A percentile compares a stretch with the other conserved stretches of the same genome.
Evolutionary conservation across 2,329 filamentous ascomycete genomes (phyloP).

Genomic region (Pseudovirgaria hyperparasitica): DNA sequence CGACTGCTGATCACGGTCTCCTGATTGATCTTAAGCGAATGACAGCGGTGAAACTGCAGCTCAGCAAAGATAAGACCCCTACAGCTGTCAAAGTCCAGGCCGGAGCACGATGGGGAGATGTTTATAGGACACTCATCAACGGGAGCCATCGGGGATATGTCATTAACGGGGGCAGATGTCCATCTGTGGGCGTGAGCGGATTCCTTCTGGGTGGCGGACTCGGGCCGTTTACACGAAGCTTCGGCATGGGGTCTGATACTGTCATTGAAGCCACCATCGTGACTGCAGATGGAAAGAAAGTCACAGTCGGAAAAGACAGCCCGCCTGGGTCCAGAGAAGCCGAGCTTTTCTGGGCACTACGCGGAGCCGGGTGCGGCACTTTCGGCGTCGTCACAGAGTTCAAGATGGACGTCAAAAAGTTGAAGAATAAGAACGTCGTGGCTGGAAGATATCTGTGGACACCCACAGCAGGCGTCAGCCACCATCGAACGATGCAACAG

Average conservation of each 20-base stretch:
- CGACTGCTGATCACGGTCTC: slow-evolving; percentile 15
- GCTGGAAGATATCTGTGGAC: slow-evolving; percentile 15
- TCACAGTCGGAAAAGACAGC: slow-evolving; percentile 9
- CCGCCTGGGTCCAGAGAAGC: slow-evolving; percentile 10
- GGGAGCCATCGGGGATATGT: slow-evolving; percentile 9
- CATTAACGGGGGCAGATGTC: slow-evolving; percentile 22
- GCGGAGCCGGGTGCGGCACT: slow-evolving; percentile 29
- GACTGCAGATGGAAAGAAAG: slow-evolving; percentile 12
- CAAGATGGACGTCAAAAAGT: slow-evolving; percentile 13
- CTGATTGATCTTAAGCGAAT: slow-evolving; percentile 18
- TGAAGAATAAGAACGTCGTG: slow-evolving; percentile 8
- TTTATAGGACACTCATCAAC: slow-evolving; percentile 17
- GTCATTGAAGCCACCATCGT: slow-evolving; percentile 23
- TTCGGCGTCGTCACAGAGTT: slow-evolving; percentile 26
- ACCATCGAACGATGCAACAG: not conserved
- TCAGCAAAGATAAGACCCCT: slow-evolving; percentile 7
- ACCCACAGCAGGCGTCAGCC: slow-evolving; percentile 1
- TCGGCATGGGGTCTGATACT: slow-evolving; percentile 26
- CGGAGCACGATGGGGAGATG: slow-evolving; percentile 20
- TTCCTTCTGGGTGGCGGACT: slow-evolving; percentile 28
- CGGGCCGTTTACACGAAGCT: slow-evolving; percentile 20
- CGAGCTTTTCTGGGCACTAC: slow-evolving; percentile 28
- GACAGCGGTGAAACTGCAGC: slow-evolving; percentile 14
- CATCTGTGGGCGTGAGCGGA: slow-evolving; percentile 26
- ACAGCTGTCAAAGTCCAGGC: slow-evolving; percentile 12